These are phyloP conservation scores for Rhodotorula mucilaginosa DNA, from an alignment of 1,284 basidiomycete species.

Conservation along the genomic window DNA sequence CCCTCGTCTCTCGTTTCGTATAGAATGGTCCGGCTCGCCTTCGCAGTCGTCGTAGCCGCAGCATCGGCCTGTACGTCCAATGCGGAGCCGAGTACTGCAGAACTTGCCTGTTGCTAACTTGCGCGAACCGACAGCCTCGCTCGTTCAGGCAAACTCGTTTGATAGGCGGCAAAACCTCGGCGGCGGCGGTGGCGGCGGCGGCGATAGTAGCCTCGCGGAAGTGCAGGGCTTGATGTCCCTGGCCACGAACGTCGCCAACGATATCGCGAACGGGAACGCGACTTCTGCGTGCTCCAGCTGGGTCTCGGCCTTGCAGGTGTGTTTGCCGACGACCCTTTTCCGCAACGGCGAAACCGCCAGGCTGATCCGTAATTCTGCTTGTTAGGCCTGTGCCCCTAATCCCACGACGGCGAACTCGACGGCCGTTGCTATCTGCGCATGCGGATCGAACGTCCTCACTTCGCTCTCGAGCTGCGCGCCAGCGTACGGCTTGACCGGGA, in stretches of 20 bases:
- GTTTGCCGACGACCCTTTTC: not conserved
- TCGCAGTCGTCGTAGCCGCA: not conserved
- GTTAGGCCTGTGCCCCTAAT: not conserved
- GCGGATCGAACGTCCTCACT: not conserved
- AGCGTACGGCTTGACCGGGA: not conserved
- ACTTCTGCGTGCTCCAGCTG: not conserved
- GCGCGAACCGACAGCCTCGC: not conserved
- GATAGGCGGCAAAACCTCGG: no score
- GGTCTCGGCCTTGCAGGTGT: not conserved
- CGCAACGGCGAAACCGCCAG: not conserved
- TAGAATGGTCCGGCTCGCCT: not conserved
- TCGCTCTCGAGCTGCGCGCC: slow-evolving; percentile 15
- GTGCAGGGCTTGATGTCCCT: not conserved
- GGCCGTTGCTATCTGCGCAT: slow-evolving; percentile 12
- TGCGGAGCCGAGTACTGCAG: no score
- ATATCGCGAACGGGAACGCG: not conserved
- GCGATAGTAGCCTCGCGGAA: not conserved
- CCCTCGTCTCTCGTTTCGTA: no score
- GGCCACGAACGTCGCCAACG: not conserved
- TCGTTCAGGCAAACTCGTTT: not conserved
- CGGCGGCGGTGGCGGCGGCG: no score
- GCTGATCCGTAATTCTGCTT: not conserved
- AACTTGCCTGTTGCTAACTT: no score
- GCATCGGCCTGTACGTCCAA: not conserved
- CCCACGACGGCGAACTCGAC: not conserved